Evolutionary conservation across 805 yeast species (phyloP).

Genomic region (Nakazawaea sp.): DNA sequence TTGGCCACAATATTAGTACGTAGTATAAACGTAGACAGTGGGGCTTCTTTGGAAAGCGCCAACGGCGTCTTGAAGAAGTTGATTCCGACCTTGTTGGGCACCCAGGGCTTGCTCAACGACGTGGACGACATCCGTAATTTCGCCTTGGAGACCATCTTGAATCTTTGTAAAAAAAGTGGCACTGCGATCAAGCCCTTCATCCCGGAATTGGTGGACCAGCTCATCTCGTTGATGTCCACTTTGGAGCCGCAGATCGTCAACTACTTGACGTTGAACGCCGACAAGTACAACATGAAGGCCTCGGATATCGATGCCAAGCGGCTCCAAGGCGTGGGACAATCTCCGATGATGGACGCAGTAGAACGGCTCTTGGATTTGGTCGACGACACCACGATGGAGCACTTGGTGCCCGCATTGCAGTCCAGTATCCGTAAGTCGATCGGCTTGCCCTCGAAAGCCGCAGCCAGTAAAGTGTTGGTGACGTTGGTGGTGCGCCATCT

Average conservation of each 20-base stretch:
- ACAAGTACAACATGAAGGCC: constrained; percentile 68
- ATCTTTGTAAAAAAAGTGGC: constrained; percentile 61
- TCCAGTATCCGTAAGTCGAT: constrained; percentile 60
- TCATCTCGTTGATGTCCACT: constrained; percentile 70
- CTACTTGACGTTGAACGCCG: constrained; percentile 81
- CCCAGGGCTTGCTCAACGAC: constrained; percentile 73
- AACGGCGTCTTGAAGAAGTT: constrained; percentile 44
- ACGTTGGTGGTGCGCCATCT: constrained; percentile 52
- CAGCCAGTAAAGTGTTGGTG: constrained; percentile 70
- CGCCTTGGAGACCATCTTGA: constrained; percentile 68
- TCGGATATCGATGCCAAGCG: constrained; percentile 75
- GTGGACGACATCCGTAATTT: constrained; percentile 79
- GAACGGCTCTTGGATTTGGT: constrained; percentile 59
- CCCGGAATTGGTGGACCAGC: constrained; percentile 60
- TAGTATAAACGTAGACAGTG: constrained; percentile 40
- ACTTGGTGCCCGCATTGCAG: constrained; percentile 42
- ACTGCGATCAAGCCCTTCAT: constrained; percentile 57
- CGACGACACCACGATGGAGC: constrained; percentile 43
- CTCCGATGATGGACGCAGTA: constrained; percentile 86
- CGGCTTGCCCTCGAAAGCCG: constrained; percentile 88
- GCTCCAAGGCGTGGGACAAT: constrained; percentile 61
- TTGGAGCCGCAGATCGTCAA: constrained; percentile 89
- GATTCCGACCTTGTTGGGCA: constrained; percentile 75
- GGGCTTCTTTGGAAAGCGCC: constrained; percentile 33
- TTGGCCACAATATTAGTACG: constrained; percentile 59